Percentiles rank a stretch among this genome's conserved stretches.
phyloP scores from a whole-genome alignment of 1,139 yeast species.

The Pichia sp. region DNA sequence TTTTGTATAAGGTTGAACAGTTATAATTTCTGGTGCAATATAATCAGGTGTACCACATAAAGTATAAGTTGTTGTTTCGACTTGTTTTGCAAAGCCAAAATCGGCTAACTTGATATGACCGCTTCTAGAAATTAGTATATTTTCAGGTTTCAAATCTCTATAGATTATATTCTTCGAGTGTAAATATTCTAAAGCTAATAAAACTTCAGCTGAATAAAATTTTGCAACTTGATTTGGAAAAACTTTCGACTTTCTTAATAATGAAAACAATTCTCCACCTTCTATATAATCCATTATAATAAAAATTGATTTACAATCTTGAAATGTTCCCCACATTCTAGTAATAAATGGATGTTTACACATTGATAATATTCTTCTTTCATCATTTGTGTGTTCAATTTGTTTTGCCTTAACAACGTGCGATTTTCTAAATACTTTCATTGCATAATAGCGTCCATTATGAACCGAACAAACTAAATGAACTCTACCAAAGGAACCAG shows the following conservation, averaged over 20 bases:
- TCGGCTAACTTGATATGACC: slow-evolving; percentile 58
- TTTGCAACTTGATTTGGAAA: slow-evolving; percentile 60
- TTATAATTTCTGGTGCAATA: slow-evolving; percentile 58
- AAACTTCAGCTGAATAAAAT: slow-evolving; percentile 57
- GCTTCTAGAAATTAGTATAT: slow-evolving; percentile 48
- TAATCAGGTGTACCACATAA: slow-evolving; percentile 61
- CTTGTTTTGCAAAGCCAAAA: slow-evolving; percentile 59
- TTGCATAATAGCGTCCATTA: slow-evolving; percentile 54
- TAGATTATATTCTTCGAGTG: slow-evolving; percentile 53
- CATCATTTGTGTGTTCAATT: slow-evolving; percentile 60
- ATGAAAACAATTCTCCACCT: slow-evolving; percentile 54
- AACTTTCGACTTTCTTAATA: slow-evolving; percentile 50
- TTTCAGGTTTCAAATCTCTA: slow-evolving; percentile 57
- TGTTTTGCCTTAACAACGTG: slow-evolving; percentile 58
- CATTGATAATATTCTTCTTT: slow-evolving; percentile 48
- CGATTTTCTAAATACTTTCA: slow-evolving; percentile 51
- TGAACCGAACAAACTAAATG: slow-evolving; percentile 53
- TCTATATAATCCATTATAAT: slow-evolving; percentile 62
- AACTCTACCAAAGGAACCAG: slow-evolving; percentile 59
- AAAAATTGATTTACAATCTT: slow-evolving; percentile 48
- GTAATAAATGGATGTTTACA: slow-evolving; percentile 55
- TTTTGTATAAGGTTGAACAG: slow-evolving; percentile 55
- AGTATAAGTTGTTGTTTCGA: slow-evolving; percentile 52
- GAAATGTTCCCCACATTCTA: slow-evolving; percentile 62
- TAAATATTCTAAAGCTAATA: slow-evolving; percentile 51